Percentiles rank a stretch among this genome's conserved stretches.
Evolutionary conservation across 169 alveolate genomes (phyloP).

Genomic region (Cryptosporidium tyzzeri): DNA sequence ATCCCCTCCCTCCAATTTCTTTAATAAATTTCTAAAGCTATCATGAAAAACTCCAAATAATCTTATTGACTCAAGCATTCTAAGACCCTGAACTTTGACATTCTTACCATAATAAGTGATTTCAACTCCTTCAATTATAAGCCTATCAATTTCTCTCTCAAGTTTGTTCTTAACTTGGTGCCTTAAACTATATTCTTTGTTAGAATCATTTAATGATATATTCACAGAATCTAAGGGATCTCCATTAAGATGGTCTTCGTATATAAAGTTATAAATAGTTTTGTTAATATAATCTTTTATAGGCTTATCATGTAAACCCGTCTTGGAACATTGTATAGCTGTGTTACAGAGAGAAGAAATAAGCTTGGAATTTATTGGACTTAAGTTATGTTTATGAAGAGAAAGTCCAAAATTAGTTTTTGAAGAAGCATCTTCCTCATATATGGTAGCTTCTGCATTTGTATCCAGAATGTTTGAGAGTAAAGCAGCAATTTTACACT

Average conservation of each 20-base stretch:
- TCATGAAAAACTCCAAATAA: constrained; percentile 62
- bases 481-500: constrained; percentile 50
- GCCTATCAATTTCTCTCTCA: constrained; percentile 25
- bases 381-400: constrained; percentile 4
- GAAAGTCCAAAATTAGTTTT: constrained; percentile 43
- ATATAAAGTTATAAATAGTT: constrained; percentile 33
- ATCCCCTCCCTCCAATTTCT: background rate
- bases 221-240: constrained; percentile 10
- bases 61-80: constrained; percentile 57
- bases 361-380: constrained; percentile 12
- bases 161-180: background rate
- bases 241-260: constrained; percentile 26
- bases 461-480: constrained; percentile 35
- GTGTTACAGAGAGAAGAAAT: constrained; percentile 13
- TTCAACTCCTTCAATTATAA: constrained; percentile 27
- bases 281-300: constrained; percentile 13
- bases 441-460: constrained; percentile 31
- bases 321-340: constrained; percentile 8
- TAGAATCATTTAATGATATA: background rate
- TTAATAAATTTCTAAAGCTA: constrained; percentile 18
- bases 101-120: constrained; percentile 2
- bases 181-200: background rate
- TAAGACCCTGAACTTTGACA: constrained; percentile 28
- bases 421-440: constrained; percentile 27
- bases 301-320: background rate